Conservation (phyloP, 257 asterid genomes). For the Ballota nigra region DNA sequence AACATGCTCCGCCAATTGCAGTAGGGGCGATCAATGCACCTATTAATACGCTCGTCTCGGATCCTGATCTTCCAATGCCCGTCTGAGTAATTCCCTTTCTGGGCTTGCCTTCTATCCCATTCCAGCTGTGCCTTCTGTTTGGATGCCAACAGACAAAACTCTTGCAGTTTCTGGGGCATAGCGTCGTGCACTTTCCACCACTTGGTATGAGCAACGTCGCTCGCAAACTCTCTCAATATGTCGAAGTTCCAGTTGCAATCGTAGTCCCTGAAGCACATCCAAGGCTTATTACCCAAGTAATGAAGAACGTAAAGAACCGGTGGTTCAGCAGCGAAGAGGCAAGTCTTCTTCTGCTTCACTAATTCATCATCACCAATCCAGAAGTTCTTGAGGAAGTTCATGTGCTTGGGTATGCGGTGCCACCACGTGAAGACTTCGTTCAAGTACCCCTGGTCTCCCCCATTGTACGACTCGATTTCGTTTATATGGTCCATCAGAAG, state of each 20-base stretch:
- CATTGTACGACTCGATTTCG: slow-evolving; percentile 82
- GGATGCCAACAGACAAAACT: slow-evolving; percentile 57
- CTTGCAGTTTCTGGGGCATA: slow-evolving; percentile 54
- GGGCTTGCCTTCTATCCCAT: slow-evolving; percentile 80
- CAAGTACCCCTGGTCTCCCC: slow-evolving; percentile 89
- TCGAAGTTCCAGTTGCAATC: slow-evolving; percentile 94
- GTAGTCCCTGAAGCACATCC: slow-evolving; percentile 84
- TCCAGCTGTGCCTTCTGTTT: slow-evolving; percentile 87
- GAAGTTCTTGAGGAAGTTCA: slow-evolving; percentile 78
- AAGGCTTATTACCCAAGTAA: slow-evolving; percentile 80
- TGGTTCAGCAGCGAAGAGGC: slow-evolving; percentile 69
- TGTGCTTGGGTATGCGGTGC: slow-evolving; percentile 88
- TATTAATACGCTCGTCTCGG: slow-evolving; percentile 46
- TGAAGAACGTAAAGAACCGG: slow-evolving; percentile 78
- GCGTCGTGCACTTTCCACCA: slow-evolving; percentile 91
- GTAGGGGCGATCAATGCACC: slow-evolving; percentile 60
- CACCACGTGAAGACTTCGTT: slow-evolving; percentile 89
- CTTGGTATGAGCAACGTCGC: slow-evolving; percentile 71
- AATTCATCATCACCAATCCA: slow-evolving; percentile 82
- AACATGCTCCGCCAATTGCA: slow-evolving; percentile 77
- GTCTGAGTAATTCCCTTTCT: slow-evolving; percentile 45
- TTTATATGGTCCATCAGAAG: slow-evolving; percentile 81
- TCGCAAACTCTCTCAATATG: slow-evolving; percentile 72
- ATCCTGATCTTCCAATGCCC: slow-evolving; percentile 69
- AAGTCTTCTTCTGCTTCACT: slow-evolving; percentile 50